Evolutionary conservation across 2,329 filamentous ascomycete genomes (phyloP).

Genomic region (Drechslerella coelobrocha): DNA sequence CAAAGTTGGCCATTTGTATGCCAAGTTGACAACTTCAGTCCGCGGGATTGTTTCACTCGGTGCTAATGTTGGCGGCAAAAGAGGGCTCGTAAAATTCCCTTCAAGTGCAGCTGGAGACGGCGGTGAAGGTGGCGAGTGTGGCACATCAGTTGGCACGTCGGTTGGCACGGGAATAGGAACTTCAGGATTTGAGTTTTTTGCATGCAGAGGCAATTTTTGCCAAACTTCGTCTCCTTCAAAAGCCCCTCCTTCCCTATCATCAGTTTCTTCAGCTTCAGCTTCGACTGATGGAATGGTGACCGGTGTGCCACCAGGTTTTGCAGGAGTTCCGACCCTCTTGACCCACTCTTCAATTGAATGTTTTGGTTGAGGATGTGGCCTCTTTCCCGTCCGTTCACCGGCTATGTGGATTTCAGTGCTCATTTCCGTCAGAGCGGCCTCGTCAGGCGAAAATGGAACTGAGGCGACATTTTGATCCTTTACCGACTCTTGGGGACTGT

Average conservation of each 20-base stretch:
- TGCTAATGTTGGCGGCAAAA: neutral
- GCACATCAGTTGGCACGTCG: neutral
- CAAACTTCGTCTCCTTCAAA: conserved; percentile 10
- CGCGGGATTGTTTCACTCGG: neutral
- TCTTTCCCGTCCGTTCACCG: conserved; percentile 29
- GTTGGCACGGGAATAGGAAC: conserved; percentile 42
- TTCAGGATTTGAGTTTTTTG: conserved; percentile 29
- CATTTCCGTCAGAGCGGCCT: conserved; percentile 41
- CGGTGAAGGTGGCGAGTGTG: neutral
- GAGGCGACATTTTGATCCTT: neutral
- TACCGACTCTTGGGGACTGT: conserved; percentile 4
- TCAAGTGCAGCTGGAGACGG: neutral
- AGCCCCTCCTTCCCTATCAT: neutral
- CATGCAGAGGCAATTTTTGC: conserved; percentile 19
- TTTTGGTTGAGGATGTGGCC: conserved; percentile 25
- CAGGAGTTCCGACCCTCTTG: conserved; percentile 18
- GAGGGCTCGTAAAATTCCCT: neutral
- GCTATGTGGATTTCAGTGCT: conserved; percentile 47
- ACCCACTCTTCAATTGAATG: conserved; percentile 40
- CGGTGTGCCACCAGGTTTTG: conserved; percentile 12
- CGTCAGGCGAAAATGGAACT: conserved; percentile 12
- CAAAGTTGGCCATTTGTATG: conserved; percentile 14
- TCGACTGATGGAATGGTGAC: conserved; percentile 30
- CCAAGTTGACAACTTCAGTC: conserved; percentile 1
- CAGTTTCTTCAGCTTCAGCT: conserved; percentile 15